These are phyloP conservation scores for Dacryopinax primogenitus DNA, from an alignment of 768 basidiomycete species.

Conservation along the genomic window DNA sequence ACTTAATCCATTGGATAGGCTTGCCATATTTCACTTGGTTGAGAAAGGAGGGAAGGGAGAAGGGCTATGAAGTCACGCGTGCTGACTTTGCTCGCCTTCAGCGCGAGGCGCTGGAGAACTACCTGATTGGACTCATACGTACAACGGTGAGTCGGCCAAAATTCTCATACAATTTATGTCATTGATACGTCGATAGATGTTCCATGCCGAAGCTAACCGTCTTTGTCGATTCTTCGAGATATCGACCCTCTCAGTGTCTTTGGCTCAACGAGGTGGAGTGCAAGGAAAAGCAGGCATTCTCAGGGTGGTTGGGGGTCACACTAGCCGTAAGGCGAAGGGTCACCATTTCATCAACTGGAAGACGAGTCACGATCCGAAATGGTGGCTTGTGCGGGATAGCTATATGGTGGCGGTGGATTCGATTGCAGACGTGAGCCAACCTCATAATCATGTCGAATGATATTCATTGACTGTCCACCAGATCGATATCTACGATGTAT, in stretches of 20 bases:
- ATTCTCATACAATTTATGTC: neutral
- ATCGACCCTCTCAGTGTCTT: conserved; percentile 67
- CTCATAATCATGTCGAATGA: neutral
- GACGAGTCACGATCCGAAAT: conserved; percentile 54
- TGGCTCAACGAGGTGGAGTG: conserved; percentile 66
- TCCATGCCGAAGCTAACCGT: conserved; percentile 83
- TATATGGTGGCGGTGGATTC: conserved; percentile 80
- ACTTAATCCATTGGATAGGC: conserved; percentile 32
- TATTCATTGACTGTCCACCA: conserved; percentile 24
- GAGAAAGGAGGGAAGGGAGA: conserved; percentile 45
- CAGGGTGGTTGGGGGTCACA: conserved; percentile 24
- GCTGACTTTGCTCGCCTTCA: conserved; percentile 72
- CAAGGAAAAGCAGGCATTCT: conserved; percentile 89
- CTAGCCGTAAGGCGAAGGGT: conserved; percentile 34
- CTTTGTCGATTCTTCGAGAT: conserved; percentile 84
- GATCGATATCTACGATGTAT: conserved; percentile 86
- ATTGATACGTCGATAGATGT: conserved; percentile 52
- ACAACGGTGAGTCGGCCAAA: conserved; percentile 47
- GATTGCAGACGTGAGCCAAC: conserved; percentile 56
- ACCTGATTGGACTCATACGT: conserved; percentile 74
- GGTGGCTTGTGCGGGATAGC: conserved; percentile 88
- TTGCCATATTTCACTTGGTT: conserved; percentile 86
- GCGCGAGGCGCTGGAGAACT: conserved; percentile 71
- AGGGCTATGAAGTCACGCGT: conserved; percentile 40
- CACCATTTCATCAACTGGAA: conserved; percentile 32